Conservation (phyloP, 306 rosid species). For the Prinsepia uniflora region DNA sequence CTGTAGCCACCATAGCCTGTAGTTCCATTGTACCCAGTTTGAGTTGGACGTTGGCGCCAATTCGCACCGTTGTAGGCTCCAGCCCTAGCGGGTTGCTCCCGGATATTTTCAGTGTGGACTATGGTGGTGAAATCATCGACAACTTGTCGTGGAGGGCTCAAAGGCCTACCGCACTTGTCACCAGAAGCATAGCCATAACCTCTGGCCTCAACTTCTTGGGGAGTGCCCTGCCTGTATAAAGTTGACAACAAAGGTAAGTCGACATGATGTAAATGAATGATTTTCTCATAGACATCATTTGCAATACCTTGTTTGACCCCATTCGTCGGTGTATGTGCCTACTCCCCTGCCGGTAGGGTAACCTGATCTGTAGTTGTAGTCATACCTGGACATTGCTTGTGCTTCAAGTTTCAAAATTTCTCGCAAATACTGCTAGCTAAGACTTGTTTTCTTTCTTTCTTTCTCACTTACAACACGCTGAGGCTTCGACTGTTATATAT, state of each 20-base stretch:
- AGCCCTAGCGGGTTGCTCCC: slow-evolving; percentile 5
- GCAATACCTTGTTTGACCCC: slow-evolving; percentile 21
- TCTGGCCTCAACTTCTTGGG: slow-evolving; percentile 20
- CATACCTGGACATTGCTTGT: slow-evolving; percentile 37
- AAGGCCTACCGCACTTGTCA: slow-evolving; percentile 9
- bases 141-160: slow-evolving; percentile 17
- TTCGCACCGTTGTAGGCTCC: background rate
- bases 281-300: background rate
- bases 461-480: background rate
- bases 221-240: slow-evolving; percentile 26
- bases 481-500: background rate
- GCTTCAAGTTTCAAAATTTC: background rate
- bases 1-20: slow-evolving; percentile 12
- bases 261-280: background rate
- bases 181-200: slow-evolving; percentile 14
- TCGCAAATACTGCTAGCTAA: too few relatives aligned
- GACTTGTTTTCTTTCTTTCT: background rate
- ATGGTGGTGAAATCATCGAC: slow-evolving; percentile 27
- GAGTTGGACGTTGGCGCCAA: slow-evolving; percentile 6
- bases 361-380: slow-evolving; percentile 14
- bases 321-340: slow-evolving; percentile 8
- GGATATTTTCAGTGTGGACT: slow-evolving; percentile 31
- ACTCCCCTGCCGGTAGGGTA: background rate
- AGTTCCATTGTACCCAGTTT: background rate
- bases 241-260: slow-evolving; percentile 2